Evolutionary conservation across 306 rosid species (phyloP).

Genomic region (Urtica urens): DNA sequence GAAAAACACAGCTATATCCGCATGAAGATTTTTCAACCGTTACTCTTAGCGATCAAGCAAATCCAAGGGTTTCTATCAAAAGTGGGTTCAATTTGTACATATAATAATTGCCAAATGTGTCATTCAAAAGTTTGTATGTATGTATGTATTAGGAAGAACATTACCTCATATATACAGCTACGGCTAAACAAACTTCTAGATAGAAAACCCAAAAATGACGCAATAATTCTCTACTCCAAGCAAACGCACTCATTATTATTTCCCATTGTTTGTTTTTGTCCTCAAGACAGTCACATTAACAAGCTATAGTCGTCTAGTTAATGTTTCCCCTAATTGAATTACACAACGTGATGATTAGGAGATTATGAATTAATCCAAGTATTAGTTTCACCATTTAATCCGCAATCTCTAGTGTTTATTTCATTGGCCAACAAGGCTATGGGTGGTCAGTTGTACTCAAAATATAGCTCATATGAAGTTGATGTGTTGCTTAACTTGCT

Average conservation of each 20-base stretch:
- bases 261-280: background rate
- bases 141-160: constrained; percentile 2
- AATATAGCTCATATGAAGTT: background rate
- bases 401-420: background rate
- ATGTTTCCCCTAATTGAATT: too few species aligned
- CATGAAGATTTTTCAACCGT: constrained; percentile 33
- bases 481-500: background rate
- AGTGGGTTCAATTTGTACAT: constrained; percentile 9
- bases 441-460: background rate
- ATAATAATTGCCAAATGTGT: background rate
- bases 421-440: background rate
- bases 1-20: background rate
- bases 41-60: constrained; percentile 31
- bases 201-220: constrained; percentile 19
- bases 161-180: constrained; percentile 2
- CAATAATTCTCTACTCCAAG: constrained; percentile 9
- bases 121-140: background rate
- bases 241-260: constrained; percentile 9
- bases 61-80: constrained; percentile 3
- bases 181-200: constrained; percentile 1
- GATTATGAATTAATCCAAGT: too few species aligned
- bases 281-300: background rate
- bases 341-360: too few species aligned
- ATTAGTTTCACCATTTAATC: background rate
- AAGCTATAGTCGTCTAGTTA: too few species aligned